Base-by-base conservation (phyloP, 495 filamentous ascomycete genomes). In the Daldinia decipiens region DNA sequence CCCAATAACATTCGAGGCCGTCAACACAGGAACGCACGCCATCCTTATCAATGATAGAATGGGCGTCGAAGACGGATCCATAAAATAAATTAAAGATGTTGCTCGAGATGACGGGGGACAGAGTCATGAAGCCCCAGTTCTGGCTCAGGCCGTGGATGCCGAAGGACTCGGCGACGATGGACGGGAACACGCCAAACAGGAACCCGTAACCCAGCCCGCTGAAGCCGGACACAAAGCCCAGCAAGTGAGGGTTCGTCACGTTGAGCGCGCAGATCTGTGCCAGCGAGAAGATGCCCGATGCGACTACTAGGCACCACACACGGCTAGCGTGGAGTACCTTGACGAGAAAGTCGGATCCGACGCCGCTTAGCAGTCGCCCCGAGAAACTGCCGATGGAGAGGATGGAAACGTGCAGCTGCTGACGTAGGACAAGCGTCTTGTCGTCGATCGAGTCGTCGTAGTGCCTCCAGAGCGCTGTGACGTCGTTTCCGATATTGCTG, bases 401-500 rank as follows among this genome's bases (percentile, higher is more conserved):
- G 52, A 97, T 91, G 7, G 93, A 97, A 36, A 99, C 96, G 70
- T 98, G 96, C 83, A 95, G 87, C 61, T 95, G 88, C 82, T 98
- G 95, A 56, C 88, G 87, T 60, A 92, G 84, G 27, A 92, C 88
- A 54, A 99, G 91, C 78, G 94, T 95, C 38, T 89, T 85, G 29
- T 90, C 82, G 55, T 84, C 81, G 0, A 90, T 91, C 27, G 86
- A 88, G 76, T 91, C 86, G 72, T 97, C 93, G 75, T 92, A 95
- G 75, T 91, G 87, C 45, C 85, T 87, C 94, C 94, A 97, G 8
- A 97, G 84, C 17, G 84, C 86, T 21, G 81, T 80, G n/a, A 89
- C 93, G 77, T 94, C 90, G 76, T 97, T 96, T 52, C 95, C 96
- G 78, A 99, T 98, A 75, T 99, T 99, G 79, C 93, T 97, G 67